A percentile compares a stretch with the other conserved stretches of the same genome.
Conservation (phyloP, 2,329 filamentous ascomycete genomes). For the Pseudogymnoascus sp. region DNA sequence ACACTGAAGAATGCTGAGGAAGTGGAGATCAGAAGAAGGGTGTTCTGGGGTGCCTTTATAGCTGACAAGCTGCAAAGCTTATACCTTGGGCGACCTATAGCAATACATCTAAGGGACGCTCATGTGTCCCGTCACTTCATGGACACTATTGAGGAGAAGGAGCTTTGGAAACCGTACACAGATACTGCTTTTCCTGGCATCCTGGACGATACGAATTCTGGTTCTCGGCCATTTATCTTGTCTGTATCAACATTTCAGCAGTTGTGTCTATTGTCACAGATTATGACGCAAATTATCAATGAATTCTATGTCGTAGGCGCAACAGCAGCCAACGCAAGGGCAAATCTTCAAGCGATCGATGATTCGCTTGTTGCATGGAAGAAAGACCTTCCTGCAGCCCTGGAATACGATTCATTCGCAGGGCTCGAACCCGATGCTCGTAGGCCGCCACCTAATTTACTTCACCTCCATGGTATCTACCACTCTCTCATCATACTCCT, state of each 20-base stretch:
- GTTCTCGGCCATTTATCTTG: conserved; percentile 15
- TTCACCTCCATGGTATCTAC: conserved; percentile 31
- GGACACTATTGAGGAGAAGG: conserved; percentile 25
- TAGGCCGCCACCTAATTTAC: conserved; percentile 24
- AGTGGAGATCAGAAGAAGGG: conserved; percentile 27
- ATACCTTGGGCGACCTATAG: conserved; percentile 26
- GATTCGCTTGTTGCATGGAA: conserved; percentile 25
- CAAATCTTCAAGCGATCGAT: conserved; percentile 25
- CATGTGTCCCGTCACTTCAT: conserved; percentile 21
- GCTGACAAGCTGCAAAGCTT: conserved; percentile 28
- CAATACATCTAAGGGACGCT: conserved; percentile 20
- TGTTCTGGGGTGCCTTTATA: conserved; percentile 32
- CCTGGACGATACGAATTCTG: background rate
- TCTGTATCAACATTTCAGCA: conserved; percentile 33
- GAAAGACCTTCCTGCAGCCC: conserved; percentile 22
- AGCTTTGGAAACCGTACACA: conserved; percentile 14
- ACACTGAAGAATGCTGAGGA: conserved; percentile 21
- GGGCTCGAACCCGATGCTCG: conserved; percentile 11
- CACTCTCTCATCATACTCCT: conserved; percentile 38
- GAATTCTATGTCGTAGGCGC: conserved; percentile 28
- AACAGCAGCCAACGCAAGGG: conserved; percentile 23
- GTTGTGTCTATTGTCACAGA: conserved; percentile 30
- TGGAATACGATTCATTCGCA: conserved; percentile 24
- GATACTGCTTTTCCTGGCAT: conserved; percentile 4
- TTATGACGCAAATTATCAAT: conserved; percentile 34